Evolutionary conservation across 306 rosid genomes (phyloP).

Genomic region (Malus sieversii): DNA sequence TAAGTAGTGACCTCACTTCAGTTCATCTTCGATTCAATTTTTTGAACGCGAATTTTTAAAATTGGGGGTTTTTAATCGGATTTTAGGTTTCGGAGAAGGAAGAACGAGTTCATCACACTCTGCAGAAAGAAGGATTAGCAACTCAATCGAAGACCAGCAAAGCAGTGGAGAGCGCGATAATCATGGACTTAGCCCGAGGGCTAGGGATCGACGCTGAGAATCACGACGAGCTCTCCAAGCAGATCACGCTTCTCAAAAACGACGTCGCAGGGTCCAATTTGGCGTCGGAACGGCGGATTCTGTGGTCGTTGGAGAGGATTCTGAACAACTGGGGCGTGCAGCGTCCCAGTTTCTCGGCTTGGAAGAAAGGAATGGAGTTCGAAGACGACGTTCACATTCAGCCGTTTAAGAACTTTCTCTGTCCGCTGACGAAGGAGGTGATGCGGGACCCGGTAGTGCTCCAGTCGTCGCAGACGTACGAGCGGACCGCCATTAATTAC

Average conservation of each 20-base stretch:
- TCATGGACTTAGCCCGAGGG: constrained; percentile 59
- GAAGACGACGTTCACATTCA: constrained; percentile 18
- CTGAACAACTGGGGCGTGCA: constrained; percentile 21
- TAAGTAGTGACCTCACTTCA: neutral
- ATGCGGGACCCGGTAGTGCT: constrained; percentile 50
- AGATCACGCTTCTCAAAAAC: constrained; percentile 31
- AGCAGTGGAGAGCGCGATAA: constrained; percentile 49
- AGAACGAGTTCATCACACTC: constrained; percentile 34
- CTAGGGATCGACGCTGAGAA: constrained; percentile 40
- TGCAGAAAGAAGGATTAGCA: constrained; percentile 41
- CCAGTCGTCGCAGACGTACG: constrained; percentile 48
- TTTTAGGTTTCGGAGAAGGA: constrained; percentile 40
- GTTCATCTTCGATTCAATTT: neutral
- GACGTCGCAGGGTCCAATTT: constrained; percentile 22
- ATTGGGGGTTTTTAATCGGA: neutral
- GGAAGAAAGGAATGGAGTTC: neutral
- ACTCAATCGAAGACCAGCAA: constrained; percentile 36
- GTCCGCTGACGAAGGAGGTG: constrained; percentile 50
- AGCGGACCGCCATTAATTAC: constrained; percentile 38
- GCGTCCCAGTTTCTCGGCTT: constrained; percentile 5
- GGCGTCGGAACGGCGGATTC: constrained; percentile 25
- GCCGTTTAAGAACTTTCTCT: constrained; percentile 40
- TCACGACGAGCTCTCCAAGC: constrained; percentile 30
- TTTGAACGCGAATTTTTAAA: neutral
- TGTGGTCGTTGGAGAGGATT: constrained; percentile 34